A percentile compares a stretch with the other conserved stretches of the same genome.
Evolutionary conservation across 805 yeast species (phyloP).

Genomic region (Groenewaldozyma salmanticensis): DNA sequence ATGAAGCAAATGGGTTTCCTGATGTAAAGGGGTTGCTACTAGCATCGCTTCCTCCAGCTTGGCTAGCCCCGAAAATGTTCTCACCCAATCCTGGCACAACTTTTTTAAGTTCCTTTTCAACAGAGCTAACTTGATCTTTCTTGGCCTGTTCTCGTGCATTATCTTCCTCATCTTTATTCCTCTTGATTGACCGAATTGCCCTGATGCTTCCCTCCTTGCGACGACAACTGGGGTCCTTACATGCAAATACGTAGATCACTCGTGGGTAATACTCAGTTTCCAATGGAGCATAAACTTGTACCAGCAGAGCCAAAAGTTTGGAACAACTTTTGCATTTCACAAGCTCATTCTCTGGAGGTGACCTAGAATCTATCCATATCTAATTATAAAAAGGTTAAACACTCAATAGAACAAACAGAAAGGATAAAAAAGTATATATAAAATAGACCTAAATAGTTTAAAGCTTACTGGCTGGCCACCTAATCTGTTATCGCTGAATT

Average conservation of each 20-base stretch:
- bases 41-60: no score
- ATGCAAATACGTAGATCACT: slow-evolving; percentile 69
- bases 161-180: slow-evolving; percentile 39
- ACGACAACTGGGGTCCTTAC: slow-evolving; percentile 55
- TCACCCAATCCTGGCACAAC: slow-evolving; percentile 11
- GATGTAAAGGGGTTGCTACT: slow-evolving; percentile 1
- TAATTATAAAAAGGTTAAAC: no score
- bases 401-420: neutral
- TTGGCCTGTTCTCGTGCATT: slow-evolving; percentile 26
- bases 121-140: slow-evolving; percentile 2
- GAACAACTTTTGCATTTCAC: slow-evolving; percentile 60
- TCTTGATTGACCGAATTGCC: slow-evolving; percentile 66
- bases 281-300: slow-evolving; percentile 76
- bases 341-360: slow-evolving; percentile 42
- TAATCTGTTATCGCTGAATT: slow-evolving; percentile 53
- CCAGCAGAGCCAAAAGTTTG: slow-evolving; percentile 50
- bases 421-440: no score
- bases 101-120: slow-evolving; percentile 4
- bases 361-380: slow-evolving; percentile 55
- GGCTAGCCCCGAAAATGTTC: slow-evolving; percentile 10
- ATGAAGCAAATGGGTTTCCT: slow-evolving; percentile 13
- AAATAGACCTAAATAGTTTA: slow-evolving; percentile 12
- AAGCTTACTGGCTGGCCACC: slow-evolving; percentile 85
- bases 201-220: slow-evolving; percentile 61
- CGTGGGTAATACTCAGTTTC: slow-evolving; percentile 69